Evolutionary conservation across 345 rosid species (phyloP), one percentile per base, ranked within the genome.

Genomic region (Noccaea caerulescens): DNA sequence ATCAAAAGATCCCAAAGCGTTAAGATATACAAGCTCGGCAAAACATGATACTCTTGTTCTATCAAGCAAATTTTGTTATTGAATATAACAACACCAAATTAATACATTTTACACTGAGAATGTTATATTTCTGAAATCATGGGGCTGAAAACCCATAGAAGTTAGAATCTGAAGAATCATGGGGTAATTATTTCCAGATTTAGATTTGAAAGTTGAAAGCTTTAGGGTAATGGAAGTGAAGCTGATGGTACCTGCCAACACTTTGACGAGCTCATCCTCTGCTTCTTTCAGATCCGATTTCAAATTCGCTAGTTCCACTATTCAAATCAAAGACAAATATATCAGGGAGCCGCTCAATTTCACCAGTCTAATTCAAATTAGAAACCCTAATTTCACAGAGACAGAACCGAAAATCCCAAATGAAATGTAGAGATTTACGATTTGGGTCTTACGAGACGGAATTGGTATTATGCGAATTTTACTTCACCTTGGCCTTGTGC

Each of bases 231-330:
- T 30, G 45, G 20, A 46, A 59, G 42, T 34, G 68, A 75, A 34
- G 41, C 8, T 52, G 30, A 34, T 52, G 30, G 34, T 61, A 89
- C 98, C 96, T 81, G 90, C 82, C 56, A 94, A 72, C 32, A 84
- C 88, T 80, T 82, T 84, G 58, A 91, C 99, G 53, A 88, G 83
- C 32, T 85, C 89, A 71, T 80, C 87, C 70, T 94, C 98, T n/a
- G 88, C 93, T 68, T 87, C 93, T 81, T 87, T 81, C 77, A 89
- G 80, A 36, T 80, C 47, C 52, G 81, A 63, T 82, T 89, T 89
- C 79, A 86, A 1, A 73, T 83, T 83, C 52, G 63, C 77, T 16
- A 88, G 47, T 69, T 78, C 79, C 83, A 62, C 98, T 94, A 80
- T 20, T 1, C 34, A 67, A 34, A 54, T 34, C 73, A 46, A 20